Base-by-base conservation (phyloP, 2,329 filamentous ascomycete species). In the Fusarium guadeloupense region DNA sequence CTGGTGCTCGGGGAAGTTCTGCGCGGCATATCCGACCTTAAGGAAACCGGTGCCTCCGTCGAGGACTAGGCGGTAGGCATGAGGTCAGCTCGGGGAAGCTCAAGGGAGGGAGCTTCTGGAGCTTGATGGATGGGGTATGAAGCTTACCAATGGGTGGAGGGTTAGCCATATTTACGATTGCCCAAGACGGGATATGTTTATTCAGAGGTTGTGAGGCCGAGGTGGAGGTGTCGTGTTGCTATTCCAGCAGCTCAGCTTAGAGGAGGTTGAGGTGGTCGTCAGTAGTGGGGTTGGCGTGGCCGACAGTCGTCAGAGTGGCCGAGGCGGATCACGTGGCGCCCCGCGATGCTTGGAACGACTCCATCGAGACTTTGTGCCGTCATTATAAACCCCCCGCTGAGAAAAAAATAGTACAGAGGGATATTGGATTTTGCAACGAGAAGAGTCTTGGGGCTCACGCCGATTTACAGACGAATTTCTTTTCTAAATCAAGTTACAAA, bases 31-130 rank as follows among this genome's bases (percentile, higher is more conserved):
- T 78, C 95, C 95, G 81, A 97, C 95, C 82, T 99, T 99, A 79
- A 99, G 90, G 85, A 99, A 99, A 80, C 95, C 95, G 76, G 95
- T 99, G 80, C 95, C 95, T 85, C 95, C 95, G 85, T 99, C 95
- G 85, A 99, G 94, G 76, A 99, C 95, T 98, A 67, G 28, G 53
- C 48, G 45, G 67, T 46, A 50, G 34, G 28, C 20, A 52, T 53
- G 50, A 53, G 51, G 66, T 67, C 64, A 71, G 69, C 69, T 67
- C 59, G 35, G 28, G 13, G 5, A 13, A 14, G 28, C 14, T 60
- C 56, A 65, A 59, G 62, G 26, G 45, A 23, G 44, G 49, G 46
- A 51, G 53, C 41, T 57, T 28, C 45, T 39, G 28, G 42, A 59
- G 66, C 61, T 59, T 50, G 62, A 50, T 35, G 20, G 43, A 49